Evolutionary conservation across 352 stramenopile species (phyloP).

Genomic region (Globisporangium barbulae): DNA sequence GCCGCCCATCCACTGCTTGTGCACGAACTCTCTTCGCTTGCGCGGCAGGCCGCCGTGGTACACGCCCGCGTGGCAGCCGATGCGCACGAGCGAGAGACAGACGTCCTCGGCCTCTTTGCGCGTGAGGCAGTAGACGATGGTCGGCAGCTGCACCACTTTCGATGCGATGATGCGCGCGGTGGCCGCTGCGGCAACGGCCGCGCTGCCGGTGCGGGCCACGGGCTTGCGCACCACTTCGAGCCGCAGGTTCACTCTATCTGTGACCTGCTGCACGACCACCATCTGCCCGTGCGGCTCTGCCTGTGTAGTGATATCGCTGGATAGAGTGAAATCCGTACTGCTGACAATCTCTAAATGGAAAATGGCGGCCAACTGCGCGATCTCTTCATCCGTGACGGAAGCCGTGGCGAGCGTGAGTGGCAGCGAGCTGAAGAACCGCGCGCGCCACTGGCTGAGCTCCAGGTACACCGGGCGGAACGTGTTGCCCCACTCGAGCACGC

Average conservation of each 20-base stretch:
- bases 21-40: slow-evolving; percentile 64
- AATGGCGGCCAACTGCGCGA: slow-evolving; percentile 42
- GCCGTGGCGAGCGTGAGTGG: slow-evolving; percentile 74
- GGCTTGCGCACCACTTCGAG: slow-evolving; percentile 60
- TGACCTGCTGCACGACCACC: slow-evolving; percentile 61
- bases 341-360: slow-evolving; percentile 34
- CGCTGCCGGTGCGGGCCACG: neutral
- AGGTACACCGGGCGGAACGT: slow-evolving; percentile 73
- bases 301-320: neutral
- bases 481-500: slow-evolving; percentile 77
- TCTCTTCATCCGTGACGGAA: slow-evolving; percentile 62
- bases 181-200: slow-evolving; percentile 5
- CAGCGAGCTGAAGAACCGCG: slow-evolving; percentile 36
- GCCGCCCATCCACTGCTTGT: slow-evolving; percentile 76
- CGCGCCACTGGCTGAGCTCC: slow-evolving; percentile 56
- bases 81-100: slow-evolving; percentile 46
- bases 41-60: slow-evolving; percentile 64
- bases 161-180: slow-evolving; percentile 39
- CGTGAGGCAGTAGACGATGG: slow-evolving; percentile 81
- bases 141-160: slow-evolving; percentile 28
- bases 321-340: neutral
- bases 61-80: slow-evolving; percentile 53
- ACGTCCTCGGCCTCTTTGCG: slow-evolving; percentile 59
- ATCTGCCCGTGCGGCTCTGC: slow-evolving; percentile 24
- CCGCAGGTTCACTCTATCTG: slow-evolving; percentile 57